Percentiles rank a stretch among this genome's conserved stretches.
Conservation (phyloP, 805 yeast genomes). For the Candida xiaguanensis region DNA sequence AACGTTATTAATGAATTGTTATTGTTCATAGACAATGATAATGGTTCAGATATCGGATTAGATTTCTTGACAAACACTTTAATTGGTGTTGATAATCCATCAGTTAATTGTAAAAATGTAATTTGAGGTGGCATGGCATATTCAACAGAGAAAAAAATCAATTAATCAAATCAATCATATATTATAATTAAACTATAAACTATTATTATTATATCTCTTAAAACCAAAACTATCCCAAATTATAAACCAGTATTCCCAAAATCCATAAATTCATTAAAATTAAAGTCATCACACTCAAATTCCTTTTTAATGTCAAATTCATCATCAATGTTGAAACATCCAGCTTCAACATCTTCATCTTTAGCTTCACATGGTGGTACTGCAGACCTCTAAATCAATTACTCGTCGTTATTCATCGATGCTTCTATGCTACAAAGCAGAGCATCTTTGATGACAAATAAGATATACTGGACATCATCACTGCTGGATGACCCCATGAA, state of each 20-base stretch:
- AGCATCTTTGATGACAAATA: neutral
- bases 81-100: constrained; percentile 9
- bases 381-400: neutral
- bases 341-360: neutral
- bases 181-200: neutral
- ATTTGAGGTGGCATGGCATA: constrained; percentile 14
- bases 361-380: constrained; percentile 3
- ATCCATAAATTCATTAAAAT: constrained; percentile 5
- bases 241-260: constrained; percentile 2
- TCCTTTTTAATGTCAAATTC: constrained; percentile 1
- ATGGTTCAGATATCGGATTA: neutral
- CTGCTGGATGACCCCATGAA: constrained; percentile 7
- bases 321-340: neutral
- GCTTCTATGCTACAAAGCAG: constrained; percentile 8
- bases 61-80: constrained; percentile 11
- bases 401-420: neutral
- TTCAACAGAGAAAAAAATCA: neutral
- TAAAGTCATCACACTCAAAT: neutral
- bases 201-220: neutral
- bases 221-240: neutral
- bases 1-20: constrained; percentile 12
- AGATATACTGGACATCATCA: constrained; percentile 2
- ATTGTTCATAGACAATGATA: constrained; percentile 10
- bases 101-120: constrained; percentile 9
- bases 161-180: neutral